Evolutionary conservation across 768 basidiomycete genomes (phyloP).

Genomic region (Trametes elegans): DNA sequence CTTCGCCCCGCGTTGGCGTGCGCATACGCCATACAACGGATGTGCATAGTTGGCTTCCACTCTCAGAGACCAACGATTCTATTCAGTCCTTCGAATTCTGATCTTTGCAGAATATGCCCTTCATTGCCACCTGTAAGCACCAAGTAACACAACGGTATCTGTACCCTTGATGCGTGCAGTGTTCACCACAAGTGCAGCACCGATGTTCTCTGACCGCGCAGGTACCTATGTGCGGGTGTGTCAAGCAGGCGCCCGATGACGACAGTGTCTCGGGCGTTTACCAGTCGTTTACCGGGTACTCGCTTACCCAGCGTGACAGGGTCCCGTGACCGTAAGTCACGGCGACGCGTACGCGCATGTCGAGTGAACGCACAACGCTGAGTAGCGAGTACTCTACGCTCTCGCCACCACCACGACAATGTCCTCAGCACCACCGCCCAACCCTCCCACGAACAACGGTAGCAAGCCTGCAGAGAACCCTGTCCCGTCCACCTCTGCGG

Average conservation of each 20-base stretch:
- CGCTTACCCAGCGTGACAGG: constrained; percentile 1
- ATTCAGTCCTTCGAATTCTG: no score
- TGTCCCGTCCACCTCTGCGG: constrained; percentile 32
- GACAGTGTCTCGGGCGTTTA: background rate
- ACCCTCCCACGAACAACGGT: constrained; percentile 33
- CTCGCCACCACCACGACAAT: constrained; percentile 31
- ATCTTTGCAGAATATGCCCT: no score
- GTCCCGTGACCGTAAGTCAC: constrained; percentile 15
- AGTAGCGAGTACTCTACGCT: background rate
- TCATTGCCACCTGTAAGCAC: no score
- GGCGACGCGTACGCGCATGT: constrained; percentile 21
- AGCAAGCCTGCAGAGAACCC: constrained; percentile 52
- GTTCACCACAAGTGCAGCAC: no score
- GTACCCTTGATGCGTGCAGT: no score
- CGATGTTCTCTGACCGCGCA: no score
- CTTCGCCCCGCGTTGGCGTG: background rate
- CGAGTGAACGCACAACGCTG: constrained; percentile 3
- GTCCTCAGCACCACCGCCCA: constrained; percentile 59
- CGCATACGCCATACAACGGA: constrained; percentile 8
- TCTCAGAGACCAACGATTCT: no score
- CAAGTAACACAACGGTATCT: no score
- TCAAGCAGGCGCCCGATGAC: no score
- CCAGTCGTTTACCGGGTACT: no score
- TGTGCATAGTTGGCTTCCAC: no score
- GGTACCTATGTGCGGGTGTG: no score